Evolutionary conservation across 495 filamentous ascomycete genomes (phyloP).

Genomic region (Hypoxylon lienhwacheense): DNA sequence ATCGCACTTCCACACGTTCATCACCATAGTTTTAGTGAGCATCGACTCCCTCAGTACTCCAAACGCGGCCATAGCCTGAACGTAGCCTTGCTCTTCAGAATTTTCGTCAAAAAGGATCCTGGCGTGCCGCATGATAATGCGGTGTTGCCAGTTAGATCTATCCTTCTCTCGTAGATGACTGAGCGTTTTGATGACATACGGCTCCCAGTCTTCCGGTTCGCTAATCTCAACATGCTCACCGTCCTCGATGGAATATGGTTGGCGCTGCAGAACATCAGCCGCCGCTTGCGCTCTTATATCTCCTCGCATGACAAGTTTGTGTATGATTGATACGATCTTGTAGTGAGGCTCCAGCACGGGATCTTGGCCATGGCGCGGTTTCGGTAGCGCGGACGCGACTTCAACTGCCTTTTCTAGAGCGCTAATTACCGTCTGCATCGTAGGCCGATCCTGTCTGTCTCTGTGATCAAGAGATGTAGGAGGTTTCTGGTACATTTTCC

Average conservation of each 20-base stretch:
- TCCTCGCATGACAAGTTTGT: conserved; percentile 71
- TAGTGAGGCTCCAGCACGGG: conserved; percentile 95
- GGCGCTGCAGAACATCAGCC: conserved; percentile 48
- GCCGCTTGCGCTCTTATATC: conserved; percentile 49
- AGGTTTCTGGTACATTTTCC: conserved; percentile 82
- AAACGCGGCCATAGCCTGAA: conserved; percentile 64
- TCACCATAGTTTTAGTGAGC: conserved; percentile 90
- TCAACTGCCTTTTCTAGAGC: conserved; percentile 74
- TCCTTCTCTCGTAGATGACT: conserved; percentile 79
- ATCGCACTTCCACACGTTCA: conserved; percentile 96
- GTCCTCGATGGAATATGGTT: conserved; percentile 47
- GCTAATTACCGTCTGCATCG: conserved; percentile 56
- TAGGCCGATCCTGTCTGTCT: conserved; percentile 45
- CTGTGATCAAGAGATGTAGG: conserved; percentile 54
- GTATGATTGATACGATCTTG: conserved; percentile 83
- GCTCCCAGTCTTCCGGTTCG: conserved; percentile 68
- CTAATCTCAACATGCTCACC: conserved; percentile 43
- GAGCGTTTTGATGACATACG: conserved; percentile 71
- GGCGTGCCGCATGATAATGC: conserved; percentile 79
- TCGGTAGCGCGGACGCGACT: conserved; percentile 62
- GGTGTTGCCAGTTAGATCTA: conserved; percentile 96
- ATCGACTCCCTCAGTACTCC: conserved; percentile 80
- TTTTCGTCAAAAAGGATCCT: conserved; percentile 66
- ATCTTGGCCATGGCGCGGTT: conserved; percentile 76
- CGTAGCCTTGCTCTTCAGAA: conserved; percentile 33